Evolutionary conservation across 2,329 filamentous ascomycete species (phyloP), one percentile per base, ranked within the genome.

Genomic region (Cercospora berteroae): DNA sequence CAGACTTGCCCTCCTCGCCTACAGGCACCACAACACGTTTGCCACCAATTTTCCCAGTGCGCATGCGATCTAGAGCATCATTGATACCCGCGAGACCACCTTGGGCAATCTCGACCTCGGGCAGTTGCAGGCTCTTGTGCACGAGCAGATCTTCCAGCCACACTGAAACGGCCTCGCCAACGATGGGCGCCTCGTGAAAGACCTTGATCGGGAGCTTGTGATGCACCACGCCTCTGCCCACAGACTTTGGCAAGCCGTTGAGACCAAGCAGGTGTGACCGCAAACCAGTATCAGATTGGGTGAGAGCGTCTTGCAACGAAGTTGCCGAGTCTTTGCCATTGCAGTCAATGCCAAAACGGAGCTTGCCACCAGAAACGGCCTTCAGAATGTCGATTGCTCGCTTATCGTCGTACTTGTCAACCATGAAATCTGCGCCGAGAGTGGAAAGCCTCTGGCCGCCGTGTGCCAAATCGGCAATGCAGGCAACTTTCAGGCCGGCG

Each of bases 201-300:
- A 92, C 74, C 77, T 93, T 93, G 69, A 94, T 91, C 0, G 90
- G 90, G 0, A 93, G 88, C 0, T 83, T 86, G 73, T 92, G 90
- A 65, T 88, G 84, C 5, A 81, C 76, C 0, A 88, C 81, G 0
- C 83, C 83, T 0, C 80, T 78, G 0, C 78, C 77, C 1, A 79
- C 77, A 4, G 79, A 80, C 74, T 91, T 91, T 0, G 90, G 90
- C 3, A 92, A 71, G 0, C 90, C 90, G 0, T 87, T 87, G 55
- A 93, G 73, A 0, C 90, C 90, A 0, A 93, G 83, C 0, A 93
- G 80, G 77, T 93, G 90, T 6, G 75, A 74, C 29, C 73, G 72
- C 2, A 68, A 71, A 0, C 74, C 75, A 25, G 67, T 67, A 18
- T 63, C 63, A 10, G 67, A 69, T 23, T 77, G 75, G 1, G 78